Evolutionary conservation across 2,329 filamentous ascomycete species (phyloP).

Genomic region (Corynespora cassiicola): DNA sequence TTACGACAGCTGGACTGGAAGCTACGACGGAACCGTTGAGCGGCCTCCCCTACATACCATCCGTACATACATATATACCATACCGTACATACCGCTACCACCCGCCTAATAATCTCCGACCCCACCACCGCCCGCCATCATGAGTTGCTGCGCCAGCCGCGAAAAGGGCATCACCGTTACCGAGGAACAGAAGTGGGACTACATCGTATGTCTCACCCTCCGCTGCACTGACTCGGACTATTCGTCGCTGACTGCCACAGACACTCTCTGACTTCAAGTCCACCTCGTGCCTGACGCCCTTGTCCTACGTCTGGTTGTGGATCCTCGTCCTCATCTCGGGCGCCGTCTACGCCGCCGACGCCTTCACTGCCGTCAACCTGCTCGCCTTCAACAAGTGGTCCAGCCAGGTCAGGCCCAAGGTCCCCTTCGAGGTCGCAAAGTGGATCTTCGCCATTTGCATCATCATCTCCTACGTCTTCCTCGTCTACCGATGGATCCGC

Average conservation of each 20-base stretch:
- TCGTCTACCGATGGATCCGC: constrained; percentile 79
- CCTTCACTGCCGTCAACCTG: constrained; percentile 90
- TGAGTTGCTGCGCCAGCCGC: constrained; percentile 47
- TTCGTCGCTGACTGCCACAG: constrained; percentile 38
- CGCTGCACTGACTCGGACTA: background rate
- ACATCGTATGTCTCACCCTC: constrained; percentile 71
- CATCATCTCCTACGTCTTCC: constrained; percentile 84
- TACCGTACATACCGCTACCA: too few relatives aligned
- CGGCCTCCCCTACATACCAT: constrained; percentile 36
- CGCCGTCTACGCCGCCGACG: constrained; percentile 87
- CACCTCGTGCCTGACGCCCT: constrained; percentile 74
- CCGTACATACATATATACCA: constrained; percentile 17
- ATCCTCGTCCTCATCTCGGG: constrained; percentile 79
- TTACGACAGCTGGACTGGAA: constrained; percentile 47
- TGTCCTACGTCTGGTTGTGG: constrained; percentile 88
- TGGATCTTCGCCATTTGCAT: constrained; percentile 97
- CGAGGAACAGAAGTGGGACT: constrained; percentile 77
- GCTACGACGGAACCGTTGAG: constrained; percentile 36
- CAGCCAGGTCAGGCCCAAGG: constrained; percentile 77
- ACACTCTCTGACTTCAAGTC: constrained; percentile 79
- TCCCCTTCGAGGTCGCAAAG: constrained; percentile 80
- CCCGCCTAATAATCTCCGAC: constrained; percentile 31
- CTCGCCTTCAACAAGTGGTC: constrained; percentile 90
- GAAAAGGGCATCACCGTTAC: constrained; percentile 47
- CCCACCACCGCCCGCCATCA: constrained; percentile 20